These are phyloP conservation scores for Kwoniella botswanensis DNA, from an alignment of 768 basidiomycete species.

Conservation along the genomic window DNA sequence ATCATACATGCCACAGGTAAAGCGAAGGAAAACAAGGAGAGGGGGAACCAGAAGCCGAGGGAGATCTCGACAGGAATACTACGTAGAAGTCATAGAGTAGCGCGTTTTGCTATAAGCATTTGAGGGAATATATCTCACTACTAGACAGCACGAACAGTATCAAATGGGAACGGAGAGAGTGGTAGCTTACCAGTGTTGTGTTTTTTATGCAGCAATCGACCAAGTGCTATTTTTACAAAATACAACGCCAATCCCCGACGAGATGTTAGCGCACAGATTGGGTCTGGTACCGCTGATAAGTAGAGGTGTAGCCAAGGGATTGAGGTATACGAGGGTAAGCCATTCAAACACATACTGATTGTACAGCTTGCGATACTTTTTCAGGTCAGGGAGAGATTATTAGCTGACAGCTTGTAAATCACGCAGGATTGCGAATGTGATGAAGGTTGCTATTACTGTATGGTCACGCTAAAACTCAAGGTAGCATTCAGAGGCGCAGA, in stretches of 20 bases:
- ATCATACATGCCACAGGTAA: not conserved
- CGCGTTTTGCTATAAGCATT: too few species aligned
- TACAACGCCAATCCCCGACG: slow-evolving; percentile 91
- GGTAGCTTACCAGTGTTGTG: too few species aligned
- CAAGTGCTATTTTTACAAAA: slow-evolving; percentile 91
- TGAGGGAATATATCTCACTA: too few species aligned
- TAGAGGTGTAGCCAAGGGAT: slow-evolving; percentile 83
- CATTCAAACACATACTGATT: slow-evolving; percentile 41
- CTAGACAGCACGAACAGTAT: too few species aligned
- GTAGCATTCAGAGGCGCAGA: slow-evolving; percentile 71
- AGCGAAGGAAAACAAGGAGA: too few species aligned
- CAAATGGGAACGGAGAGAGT: too few species aligned
- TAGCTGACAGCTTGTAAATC: slow-evolving; percentile 9
- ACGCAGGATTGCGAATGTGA: slow-evolving; percentile 88
- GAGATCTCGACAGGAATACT: too few species aligned
- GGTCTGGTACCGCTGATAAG: slow-evolving; percentile 92
- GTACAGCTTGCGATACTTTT: slow-evolving; percentile 38
- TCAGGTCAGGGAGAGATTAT: not conserved
- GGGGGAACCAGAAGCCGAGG: too few species aligned
- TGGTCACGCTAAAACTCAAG: slow-evolving; percentile 78
- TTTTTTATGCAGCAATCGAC: slow-evolving; percentile 75
- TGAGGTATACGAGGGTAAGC: slow-evolving; percentile 62
- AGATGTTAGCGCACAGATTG: slow-evolving; percentile 94
- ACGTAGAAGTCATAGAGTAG: too few species aligned
- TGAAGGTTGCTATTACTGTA: slow-evolving; percentile 81